Conservation (phyloP, 495 filamentous ascomycete species). For the Emericellopsis terricola region DNA sequence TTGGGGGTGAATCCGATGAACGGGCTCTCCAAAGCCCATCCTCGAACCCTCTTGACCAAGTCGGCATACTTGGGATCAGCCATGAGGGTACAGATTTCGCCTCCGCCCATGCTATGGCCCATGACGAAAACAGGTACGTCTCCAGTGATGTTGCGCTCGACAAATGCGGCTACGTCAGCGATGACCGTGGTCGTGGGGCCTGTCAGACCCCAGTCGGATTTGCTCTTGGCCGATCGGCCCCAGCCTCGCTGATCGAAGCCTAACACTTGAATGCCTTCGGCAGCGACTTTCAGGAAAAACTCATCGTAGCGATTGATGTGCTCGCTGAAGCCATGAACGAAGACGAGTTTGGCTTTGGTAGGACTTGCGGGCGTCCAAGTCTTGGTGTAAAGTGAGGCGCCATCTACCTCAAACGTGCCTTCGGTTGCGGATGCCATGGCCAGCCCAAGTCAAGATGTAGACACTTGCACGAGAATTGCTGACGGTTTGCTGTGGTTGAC, state of each 20-base stretch:
- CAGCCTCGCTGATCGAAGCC: conserved; percentile 67
- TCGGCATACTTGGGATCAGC: conserved; percentile 23
- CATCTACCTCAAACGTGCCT: conserved; percentile 36
- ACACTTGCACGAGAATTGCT: too few relatives aligned
- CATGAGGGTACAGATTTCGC: conserved; percentile 37
- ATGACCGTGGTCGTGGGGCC: conserved; percentile 56
- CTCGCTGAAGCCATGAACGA: conserved; percentile 80
- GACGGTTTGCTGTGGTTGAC: too few relatives aligned
- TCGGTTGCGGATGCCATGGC: conserved; percentile 28
- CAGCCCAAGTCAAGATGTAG: not conserved
- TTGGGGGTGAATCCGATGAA: conserved; percentile 49
- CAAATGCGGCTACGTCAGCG: conserved; percentile 57
- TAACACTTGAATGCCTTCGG: conserved; percentile 52
- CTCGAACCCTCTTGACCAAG: conserved; percentile 29
- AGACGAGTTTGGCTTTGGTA: conserved; percentile 47
- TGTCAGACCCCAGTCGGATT: conserved; percentile 41
- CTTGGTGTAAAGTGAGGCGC: conserved; percentile 56
- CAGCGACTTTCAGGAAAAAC: conserved; percentile 50
- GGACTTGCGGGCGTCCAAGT: conserved; percentile 43
- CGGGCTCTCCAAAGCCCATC: conserved; percentile 50
- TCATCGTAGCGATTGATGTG: conserved; percentile 57
- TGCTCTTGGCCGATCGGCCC: conserved; percentile 30
- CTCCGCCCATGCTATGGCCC: conserved; percentile 72
- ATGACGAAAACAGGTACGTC: conserved; percentile 57
- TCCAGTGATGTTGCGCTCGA: conserved; percentile 20